Evolutionary conservation across 805 yeast species (phyloP), one percentile per base, ranked within the genome.

Genomic region (Candida namnaoensis): DNA sequence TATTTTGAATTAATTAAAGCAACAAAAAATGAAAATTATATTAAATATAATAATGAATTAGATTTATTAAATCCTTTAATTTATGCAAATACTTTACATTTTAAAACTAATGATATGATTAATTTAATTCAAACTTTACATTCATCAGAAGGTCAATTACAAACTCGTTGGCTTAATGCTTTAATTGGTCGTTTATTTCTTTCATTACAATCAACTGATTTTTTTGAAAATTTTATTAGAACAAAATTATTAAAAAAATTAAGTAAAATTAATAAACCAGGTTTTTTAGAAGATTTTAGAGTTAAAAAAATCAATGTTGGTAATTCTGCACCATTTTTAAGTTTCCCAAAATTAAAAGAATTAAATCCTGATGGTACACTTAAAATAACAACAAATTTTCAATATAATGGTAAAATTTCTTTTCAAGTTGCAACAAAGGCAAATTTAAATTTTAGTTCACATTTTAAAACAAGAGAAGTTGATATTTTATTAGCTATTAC

Each of bases 131-230:
- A 83, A 49, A 74, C 82, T 2, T 61, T 90, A 34, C 84, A 90
- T 55, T 80, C 95, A 1, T 76, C 90, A 0, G 95, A 86, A 51
- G 88, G 87, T 2, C 93, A 88, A 53, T 61, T 83, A 27, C 82
- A 86, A 23, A 79, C 95, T 0, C 79, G 85, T 53, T 93, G 98
- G 99, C 60, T 93, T 23, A 93, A 93, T 61, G 96, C 96, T 0
- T 46, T 90, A 3, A 49, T 85, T 12, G 98, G 98, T 0, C 69
- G 99, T 43, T 49, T 91, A 11, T 93, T 90, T 53, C 64, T 93
- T 34, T 74, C 88, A 0, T 61, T 86, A 6, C 88, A 88, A 51
- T 71, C 78, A 38, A 88, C 98, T 0, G 78, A 76, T 11, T 66
- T 69, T 12, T 71, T 88, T 51, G 80, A 80, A 39, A 66, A 71